Percentiles rank a stretch among this genome's conserved stretches.
These are phyloP conservation scores for Mycena kentingensis DNA, from an alignment of 768 basidiomycete genomes.

Conservation along the genomic window DNA sequence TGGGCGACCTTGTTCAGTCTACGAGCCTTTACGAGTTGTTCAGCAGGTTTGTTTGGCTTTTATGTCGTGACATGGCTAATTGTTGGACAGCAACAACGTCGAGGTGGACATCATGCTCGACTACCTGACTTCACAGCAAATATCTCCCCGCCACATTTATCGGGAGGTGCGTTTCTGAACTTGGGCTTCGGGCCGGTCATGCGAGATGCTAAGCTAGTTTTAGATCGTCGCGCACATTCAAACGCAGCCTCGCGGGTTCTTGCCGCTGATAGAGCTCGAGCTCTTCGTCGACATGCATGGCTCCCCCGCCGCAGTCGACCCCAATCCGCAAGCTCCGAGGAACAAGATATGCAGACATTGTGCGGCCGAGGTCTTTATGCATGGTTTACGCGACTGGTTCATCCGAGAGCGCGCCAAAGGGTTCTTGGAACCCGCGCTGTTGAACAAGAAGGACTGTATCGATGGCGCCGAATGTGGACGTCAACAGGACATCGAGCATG, in stretches of 20 bases:
- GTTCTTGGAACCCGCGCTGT: conserved; percentile 55
- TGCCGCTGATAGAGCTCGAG: conserved; percentile 66
- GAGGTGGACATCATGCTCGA: conserved; percentile 87
- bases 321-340: conserved; percentile 59
- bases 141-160: conserved; percentile 74
- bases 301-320: conserved; percentile 56
- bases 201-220: not conserved
- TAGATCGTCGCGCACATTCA: conserved; percentile 67
- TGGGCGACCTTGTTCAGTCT: conserved; percentile 78
- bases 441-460: conserved; percentile 67
- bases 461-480: conserved; percentile 59
- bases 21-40: conserved; percentile 81
- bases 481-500: conserved; percentile 71
- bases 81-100: conserved; percentile 61
- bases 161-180: conserved; percentile 57
- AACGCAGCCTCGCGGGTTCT: conserved; percentile 63
- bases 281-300: conserved; percentile 70
- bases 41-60: conserved; percentile 11
- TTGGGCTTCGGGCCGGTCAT: not conserved
- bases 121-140: conserved; percentile 62
- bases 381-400: conserved; percentile 84
- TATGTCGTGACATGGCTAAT: not conserved
- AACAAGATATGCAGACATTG: conserved; percentile 69
- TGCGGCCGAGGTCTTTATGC: conserved; percentile 73
- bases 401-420: conserved; percentile 74